A percentile compares a stretch with the other conserved stretches of the same genome.
These are phyloP conservation scores for Pleurotus sapidus DNA, from an alignment of 768 basidiomycete species.

Conservation along the genomic window DNA sequence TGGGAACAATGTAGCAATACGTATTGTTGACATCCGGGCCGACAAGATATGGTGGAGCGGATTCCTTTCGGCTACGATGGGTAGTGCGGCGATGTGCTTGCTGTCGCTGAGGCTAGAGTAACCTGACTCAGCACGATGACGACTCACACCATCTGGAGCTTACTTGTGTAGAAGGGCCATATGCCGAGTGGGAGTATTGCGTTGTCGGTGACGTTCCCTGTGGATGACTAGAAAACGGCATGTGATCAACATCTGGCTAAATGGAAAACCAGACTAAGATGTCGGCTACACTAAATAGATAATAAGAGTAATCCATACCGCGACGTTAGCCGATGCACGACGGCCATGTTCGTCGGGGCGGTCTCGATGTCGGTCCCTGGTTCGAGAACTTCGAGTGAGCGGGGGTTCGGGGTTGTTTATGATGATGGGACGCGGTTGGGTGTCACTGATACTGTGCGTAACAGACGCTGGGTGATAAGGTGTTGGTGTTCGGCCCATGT, in stretches of 20 bases:
- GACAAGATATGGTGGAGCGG: background rate
- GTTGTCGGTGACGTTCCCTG: background rate
- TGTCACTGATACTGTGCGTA: too few species aligned
- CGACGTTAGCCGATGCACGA: background rate
- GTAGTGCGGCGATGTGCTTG: background rate
- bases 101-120: background rate
- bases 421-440: too few species aligned
- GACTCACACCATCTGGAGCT: background rate
- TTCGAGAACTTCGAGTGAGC: too few species aligned
- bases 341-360: background rate
- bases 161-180: background rate
- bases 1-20: conserved; percentile 62
- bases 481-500: conserved; percentile 2
- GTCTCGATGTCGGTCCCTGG: background rate
- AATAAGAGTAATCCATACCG: background rate
- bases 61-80: background rate
- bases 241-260: background rate
- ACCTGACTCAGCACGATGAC: too few species aligned
- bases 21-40: conserved; percentile 9
- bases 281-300: background rate
- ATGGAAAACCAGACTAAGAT: background rate
- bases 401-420: too few species aligned
- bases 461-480: background rate
- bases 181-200: background rate
- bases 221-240: conserved; percentile 2